phyloP scores from a whole-genome alignment of 495 filamentous ascomycete genomes.

The Xylaria flabelliformis region DNA sequence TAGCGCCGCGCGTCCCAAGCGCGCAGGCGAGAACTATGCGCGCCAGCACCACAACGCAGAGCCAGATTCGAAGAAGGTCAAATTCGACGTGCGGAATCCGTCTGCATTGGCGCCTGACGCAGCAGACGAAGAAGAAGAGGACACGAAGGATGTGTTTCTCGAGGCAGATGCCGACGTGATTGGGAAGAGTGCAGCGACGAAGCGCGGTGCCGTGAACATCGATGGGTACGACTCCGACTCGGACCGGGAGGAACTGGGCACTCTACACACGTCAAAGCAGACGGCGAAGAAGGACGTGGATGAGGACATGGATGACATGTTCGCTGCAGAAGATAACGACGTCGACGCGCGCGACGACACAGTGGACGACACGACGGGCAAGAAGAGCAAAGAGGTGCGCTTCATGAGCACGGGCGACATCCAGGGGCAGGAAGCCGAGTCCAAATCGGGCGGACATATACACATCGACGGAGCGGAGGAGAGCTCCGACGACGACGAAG shows the following conservation, averaged over 20 bases:
- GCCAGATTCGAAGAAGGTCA: conserved; percentile 77
- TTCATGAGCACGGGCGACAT: conserved; percentile 82
- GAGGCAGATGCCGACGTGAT: conserved; percentile 83
- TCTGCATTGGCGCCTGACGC: conserved; percentile 81
- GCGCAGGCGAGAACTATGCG: conserved; percentile 78
- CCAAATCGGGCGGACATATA: conserved; percentile 74
- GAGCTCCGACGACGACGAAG: conserved; percentile 62
- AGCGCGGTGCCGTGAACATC: conserved; percentile 91
- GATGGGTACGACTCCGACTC: conserved; percentile 97
- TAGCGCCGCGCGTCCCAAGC: conserved; percentile 77
- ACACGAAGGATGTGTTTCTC: conserved; percentile 67
- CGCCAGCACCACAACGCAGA: conserved; percentile 70
- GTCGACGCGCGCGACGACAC: conserved; percentile 60
- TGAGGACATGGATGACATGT: conserved; percentile 88
- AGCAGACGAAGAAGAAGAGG: conserved; percentile 57
- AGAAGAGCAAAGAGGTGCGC: conserved; percentile 78
- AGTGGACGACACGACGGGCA: conserved; percentile 55
- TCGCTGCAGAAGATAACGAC: conserved; percentile 75
- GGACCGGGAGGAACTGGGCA: conserved; percentile 70
- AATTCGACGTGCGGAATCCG: conserved; percentile 94
- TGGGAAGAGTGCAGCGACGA: conserved; percentile 77
- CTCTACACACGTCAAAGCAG: conserved; percentile 39
- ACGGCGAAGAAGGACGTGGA: conserved; percentile 60
- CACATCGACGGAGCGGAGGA: conserved; percentile 51
- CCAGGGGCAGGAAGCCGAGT: conserved; percentile 79